These are phyloP conservation scores for Pseudopyrenochaeta lycopersici DNA, from an alignment of 2,329 filamentous ascomycete species.

Conservation along the genomic window DNA sequence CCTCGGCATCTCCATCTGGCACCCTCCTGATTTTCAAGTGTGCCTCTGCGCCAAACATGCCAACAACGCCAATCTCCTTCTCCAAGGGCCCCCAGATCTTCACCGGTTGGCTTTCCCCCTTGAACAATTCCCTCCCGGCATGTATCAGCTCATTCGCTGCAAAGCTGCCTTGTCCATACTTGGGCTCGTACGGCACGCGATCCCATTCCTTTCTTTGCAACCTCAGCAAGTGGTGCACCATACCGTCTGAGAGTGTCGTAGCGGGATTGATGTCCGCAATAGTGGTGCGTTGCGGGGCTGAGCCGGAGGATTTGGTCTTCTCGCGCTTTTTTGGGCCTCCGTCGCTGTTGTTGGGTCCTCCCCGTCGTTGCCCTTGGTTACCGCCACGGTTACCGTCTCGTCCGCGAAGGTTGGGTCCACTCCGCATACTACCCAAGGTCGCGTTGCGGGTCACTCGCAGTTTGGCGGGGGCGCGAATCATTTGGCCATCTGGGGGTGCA, in stretches of 20 bases:
- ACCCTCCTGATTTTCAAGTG: constrained; percentile 35
- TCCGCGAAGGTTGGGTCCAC: constrained; percentile 38
- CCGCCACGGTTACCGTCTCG: constrained; percentile 18
- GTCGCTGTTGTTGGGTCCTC: constrained; percentile 11
- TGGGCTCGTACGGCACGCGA: constrained; percentile 44
- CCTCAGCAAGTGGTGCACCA: constrained; percentile 44
- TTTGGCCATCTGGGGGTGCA: constrained; percentile 31
- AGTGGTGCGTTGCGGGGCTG: constrained; percentile 1
- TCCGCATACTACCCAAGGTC: constrained; percentile 13
- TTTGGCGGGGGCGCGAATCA: constrained; percentile 42
- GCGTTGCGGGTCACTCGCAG: constrained; percentile 28
- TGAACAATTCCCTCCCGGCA: constrained; percentile 42
- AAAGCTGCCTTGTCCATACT: constrained; percentile 44
- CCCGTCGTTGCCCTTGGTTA: constrained; percentile 9
- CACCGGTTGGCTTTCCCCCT: constrained; percentile 39
- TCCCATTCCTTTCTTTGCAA: constrained; percentile 49
- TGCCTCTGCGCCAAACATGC: constrained; percentile 45
- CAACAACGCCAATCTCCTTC: constrained; percentile 40
- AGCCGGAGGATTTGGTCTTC: constrained; percentile 10
- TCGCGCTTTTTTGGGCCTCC: constrained; percentile 33
- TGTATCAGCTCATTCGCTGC: constrained; percentile 42
- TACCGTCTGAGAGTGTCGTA: constrained; percentile 34
- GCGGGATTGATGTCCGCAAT: constrained; percentile 17
- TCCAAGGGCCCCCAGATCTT: constrained; percentile 42
- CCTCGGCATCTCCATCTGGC: constrained; percentile 26